phyloP scores from a whole-genome alignment of 768 basidiomycete genomes.

The Pleurotus sapidus region DNA sequence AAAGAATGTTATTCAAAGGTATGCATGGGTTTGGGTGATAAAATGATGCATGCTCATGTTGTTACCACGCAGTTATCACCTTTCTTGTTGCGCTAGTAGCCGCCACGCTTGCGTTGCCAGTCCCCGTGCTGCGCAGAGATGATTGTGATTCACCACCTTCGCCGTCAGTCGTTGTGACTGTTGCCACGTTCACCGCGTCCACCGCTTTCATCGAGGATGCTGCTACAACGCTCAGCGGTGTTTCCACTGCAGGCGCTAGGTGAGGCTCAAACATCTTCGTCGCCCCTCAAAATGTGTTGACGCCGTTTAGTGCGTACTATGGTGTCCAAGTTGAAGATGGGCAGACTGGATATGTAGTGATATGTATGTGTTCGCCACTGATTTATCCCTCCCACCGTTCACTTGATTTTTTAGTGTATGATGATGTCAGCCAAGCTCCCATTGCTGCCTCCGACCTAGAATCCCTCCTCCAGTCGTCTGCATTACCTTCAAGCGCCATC shows the following conservation, averaged over 20 bases:
- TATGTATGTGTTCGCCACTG: background rate
- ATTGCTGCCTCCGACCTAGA: background rate
- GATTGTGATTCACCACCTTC: background rate
- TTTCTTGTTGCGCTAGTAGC: background rate
- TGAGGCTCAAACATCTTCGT: background rate
- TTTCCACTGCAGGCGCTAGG: background rate
- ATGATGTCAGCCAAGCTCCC: background rate
- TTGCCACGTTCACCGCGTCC: background rate
- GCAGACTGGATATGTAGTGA: slow-evolving; percentile 4
- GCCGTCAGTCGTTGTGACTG: background rate
- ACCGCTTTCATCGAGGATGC: background rate
- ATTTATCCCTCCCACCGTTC: too few relatives aligned
- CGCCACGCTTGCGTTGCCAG: background rate
- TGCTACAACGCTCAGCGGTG: background rate
- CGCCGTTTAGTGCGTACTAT: background rate
- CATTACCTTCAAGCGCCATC: background rate
- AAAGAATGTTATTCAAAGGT: too few relatives aligned
- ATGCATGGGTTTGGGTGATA: too few relatives aligned
- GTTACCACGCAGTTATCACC: background rate
- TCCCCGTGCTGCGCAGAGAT: background rate
- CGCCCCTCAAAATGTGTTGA: too few relatives aligned
- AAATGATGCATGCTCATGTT: too few relatives aligned
- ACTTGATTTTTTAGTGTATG: background rate
- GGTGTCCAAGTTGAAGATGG: slow-evolving; percentile 5
- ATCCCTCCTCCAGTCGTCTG: background rate